Evolutionary conservation across 2,329 filamentous ascomycete genomes (phyloP).

Genomic region (Phymatotrichopsis omnivora): DNA sequence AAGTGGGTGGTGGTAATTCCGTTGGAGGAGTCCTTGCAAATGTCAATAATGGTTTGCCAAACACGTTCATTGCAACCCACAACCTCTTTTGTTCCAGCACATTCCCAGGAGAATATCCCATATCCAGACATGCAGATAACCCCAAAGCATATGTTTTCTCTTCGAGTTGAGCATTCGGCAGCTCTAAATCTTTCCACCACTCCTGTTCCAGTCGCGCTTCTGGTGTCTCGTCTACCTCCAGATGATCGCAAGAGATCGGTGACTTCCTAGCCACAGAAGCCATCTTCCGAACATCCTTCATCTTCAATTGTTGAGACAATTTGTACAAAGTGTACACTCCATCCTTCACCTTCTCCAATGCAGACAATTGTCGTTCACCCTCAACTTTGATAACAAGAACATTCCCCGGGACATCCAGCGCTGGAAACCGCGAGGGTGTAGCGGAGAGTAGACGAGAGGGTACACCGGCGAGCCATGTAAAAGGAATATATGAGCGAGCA

Average conservation of each 20-base stretch:
- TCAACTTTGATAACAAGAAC: constrained; percentile 54
- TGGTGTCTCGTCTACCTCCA: constrained; percentile 10
- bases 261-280: constrained; percentile 34
- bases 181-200: constrained; percentile 21
- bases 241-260: neutral
- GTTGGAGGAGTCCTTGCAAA: too few relatives aligned
- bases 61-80: too few relatives aligned
- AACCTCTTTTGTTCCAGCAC: too few relatives aligned
- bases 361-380: constrained; percentile 46
- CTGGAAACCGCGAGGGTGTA: constrained; percentile 56
- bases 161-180: constrained; percentile 1
- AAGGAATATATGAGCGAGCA: constrained; percentile 47
- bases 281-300: constrained; percentile 44
- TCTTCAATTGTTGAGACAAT: constrained; percentile 55
- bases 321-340: constrained; percentile 58
- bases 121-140: too few relatives aligned
- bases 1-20: too few relatives aligned
- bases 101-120: too few relatives aligned
- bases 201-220: constrained; percentile 15
- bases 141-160: too few relatives aligned
- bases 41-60: too few relatives aligned
- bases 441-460: constrained; percentile 49
- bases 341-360: constrained; percentile 53
- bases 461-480: constrained; percentile 44
- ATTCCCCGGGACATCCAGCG: constrained; percentile 46